Evolutionary conservation across 2,329 filamentous ascomycete genomes (phyloP), one percentile per base, ranked within the genome.

Genomic region (Fusarium tuaranense): DNA sequence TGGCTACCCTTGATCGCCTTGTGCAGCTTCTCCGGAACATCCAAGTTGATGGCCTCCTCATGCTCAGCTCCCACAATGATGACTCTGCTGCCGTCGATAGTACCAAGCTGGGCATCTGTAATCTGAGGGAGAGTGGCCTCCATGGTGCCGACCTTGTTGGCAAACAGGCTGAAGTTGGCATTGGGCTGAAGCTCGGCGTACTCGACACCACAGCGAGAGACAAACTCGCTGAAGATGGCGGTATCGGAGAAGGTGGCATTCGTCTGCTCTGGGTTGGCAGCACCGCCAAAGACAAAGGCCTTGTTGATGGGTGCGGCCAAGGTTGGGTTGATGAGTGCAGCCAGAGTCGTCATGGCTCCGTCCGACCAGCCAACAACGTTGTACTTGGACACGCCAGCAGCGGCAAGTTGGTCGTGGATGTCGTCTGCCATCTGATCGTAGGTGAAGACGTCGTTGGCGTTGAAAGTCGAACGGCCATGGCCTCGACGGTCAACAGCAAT

Each of bases 351-450:
- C 22, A 81, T 81, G 39, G 80, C 83, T 46, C 84, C 83, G 63
- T 86, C 84, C 10, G 82, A 84, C 84, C 84, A 86, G 30, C 84
- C 84, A 6, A 85, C 81, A 30, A 83, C 79, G 66, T 81, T 78
- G 71, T 82, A 82, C 63, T 75, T 65, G 5, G 55, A 64, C 2
- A 85, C 76, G 1, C 81, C 80, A 7, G 78, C 72, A 1, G 74
- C 44, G 7, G 78, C 74, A 5, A 85, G 80, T 48, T 83, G 78
- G 6, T 69, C 79, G 32, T 80, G 72, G 7, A 81, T 82, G 46
- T 86, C 83, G 27, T 75, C 67, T 22, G 83, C 83, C 71, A 84
- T 84, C 67, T 80, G 76, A 14, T 82, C 78, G 63, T 80, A 85
- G 20, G 83, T 85, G 70, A 85, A 85, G 34, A 78, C 72, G 41